Evolutionary conservation across 305 asterid genomes (phyloP).

Genomic region (Fraxinus nigra): DNA sequence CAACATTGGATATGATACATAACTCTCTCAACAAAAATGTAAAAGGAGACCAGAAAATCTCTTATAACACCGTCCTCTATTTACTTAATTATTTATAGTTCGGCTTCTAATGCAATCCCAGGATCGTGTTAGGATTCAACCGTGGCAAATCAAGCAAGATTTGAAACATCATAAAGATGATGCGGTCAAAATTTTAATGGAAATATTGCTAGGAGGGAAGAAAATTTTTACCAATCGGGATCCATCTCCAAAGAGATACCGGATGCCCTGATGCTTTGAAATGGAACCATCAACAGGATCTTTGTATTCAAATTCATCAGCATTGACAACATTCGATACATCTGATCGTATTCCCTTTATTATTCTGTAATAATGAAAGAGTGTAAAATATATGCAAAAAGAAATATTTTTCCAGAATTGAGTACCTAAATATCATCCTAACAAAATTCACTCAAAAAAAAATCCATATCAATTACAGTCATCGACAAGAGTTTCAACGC

Average conservation of each 20-base stretch:
- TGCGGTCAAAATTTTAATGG: background rate
- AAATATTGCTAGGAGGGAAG: constrained; percentile 11
- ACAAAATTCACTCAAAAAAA: background rate
- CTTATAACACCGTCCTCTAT: background rate
- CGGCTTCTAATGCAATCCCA: background rate
- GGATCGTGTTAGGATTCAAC: background rate
- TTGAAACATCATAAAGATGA: background rate
- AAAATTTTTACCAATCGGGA: constrained; percentile 78
- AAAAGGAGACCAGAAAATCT: background rate
- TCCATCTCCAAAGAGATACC: constrained; percentile 89
- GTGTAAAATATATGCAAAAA: constrained; percentile 3
- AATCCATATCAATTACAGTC: background rate
- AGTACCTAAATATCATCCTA: background rate
- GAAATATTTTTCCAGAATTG: background rate
- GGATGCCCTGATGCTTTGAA: constrained; percentile 93
- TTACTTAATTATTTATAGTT: background rate
- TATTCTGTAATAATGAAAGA: constrained; percentile 45
- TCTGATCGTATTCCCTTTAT: constrained; percentile 63
- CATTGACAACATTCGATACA: constrained; percentile 65
- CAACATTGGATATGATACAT: background rate
- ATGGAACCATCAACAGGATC: constrained; percentile 98
- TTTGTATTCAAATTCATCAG: constrained; percentile 95
- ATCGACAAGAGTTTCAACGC: background rate
- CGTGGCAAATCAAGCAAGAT: background rate
- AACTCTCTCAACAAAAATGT: background rate